Evolutionary conservation across 805 yeast species (phyloP).

Genomic region (Barnettozyma sucrosica): DNA sequence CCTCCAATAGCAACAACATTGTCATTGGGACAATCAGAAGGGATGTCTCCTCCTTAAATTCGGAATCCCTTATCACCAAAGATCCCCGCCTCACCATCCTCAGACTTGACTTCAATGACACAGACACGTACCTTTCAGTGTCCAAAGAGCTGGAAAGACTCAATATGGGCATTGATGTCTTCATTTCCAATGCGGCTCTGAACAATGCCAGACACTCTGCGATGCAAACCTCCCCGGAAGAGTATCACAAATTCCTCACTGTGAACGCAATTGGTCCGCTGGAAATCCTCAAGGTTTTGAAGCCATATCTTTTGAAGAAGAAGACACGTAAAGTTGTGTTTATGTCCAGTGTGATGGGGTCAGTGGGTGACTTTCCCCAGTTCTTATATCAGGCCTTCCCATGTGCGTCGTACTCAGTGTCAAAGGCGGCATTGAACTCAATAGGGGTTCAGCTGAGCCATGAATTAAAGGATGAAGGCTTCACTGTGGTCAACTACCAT

Average conservation of each 20-base stretch:
- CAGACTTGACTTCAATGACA: slow-evolving; percentile 18
- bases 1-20: slow-evolving; percentile 8
- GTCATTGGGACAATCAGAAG: slow-evolving; percentile 25
- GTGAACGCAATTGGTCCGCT: slow-evolving; percentile 31
- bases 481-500: slow-evolving; percentile 25
- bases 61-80: slow-evolving; percentile 19
- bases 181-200: slow-evolving; percentile 32
- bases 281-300: slow-evolving; percentile 26
- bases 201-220: slow-evolving; percentile 19
- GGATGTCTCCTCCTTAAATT: not conserved
- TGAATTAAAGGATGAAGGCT: slow-evolving; percentile 24
- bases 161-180: slow-evolving; percentile 29
- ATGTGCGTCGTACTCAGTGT: slow-evolving; percentile 29
- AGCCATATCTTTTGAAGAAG: slow-evolving; percentile 25
- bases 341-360: slow-evolving; percentile 27
- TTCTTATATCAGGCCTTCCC: slow-evolving; percentile 15
- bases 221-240: slow-evolving; percentile 18
- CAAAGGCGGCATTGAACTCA: slow-evolving; percentile 34
- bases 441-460: slow-evolving; percentile 23
- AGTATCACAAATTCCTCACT: slow-evolving; percentile 17
- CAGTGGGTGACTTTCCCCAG: slow-evolving; percentile 20
- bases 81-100: slow-evolving; percentile 19
- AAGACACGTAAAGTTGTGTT: slow-evolving; percentile 26
- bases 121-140: slow-evolving; percentile 12
- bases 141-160: slow-evolving; percentile 17